Base-by-base conservation (phyloP, 164 flowering plant species). In the Cinnamomum micranthum region DNA sequence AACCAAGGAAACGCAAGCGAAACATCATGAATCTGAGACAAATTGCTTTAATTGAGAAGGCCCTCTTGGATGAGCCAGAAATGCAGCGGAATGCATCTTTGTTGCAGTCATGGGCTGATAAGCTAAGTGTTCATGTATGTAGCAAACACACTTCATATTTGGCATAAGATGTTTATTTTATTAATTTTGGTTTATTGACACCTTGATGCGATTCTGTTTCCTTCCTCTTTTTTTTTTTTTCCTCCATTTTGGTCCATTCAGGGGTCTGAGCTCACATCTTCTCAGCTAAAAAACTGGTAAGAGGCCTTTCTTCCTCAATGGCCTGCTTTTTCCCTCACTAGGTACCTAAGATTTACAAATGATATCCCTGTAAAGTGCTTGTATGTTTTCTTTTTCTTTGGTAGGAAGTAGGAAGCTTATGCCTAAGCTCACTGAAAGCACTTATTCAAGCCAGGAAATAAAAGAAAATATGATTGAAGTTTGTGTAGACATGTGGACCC, bases 221-320 rank as follows among this genome's bases (percentile, higher is more conserved):
- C 33, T 4, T 2, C 28, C 69, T 66, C 19, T 24, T 17, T 28
- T 31, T 65, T 23, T 23, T 65, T 23, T 65, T 23, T 23, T 14
- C 2, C 14, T 23, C 14, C 5, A 9, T 72, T 22, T 69, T 28
- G 78, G 31, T 74, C 81, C 70, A 84, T 81, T 19, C 95, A 95
- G 99, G 99, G 99, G 75, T 84, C 97, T 65, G 96, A 95, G 80
- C 88, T 95, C 33, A 92, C 99, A 69, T 69, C 85, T 73, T 84
- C 95, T 3, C 97, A 92, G 81, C 92, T 95, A 12, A 92, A 88
- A 79, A 95, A 95, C 81, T 95, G 99, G 99, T 93, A 78, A 76
- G 90, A 65, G 77, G 58, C 47, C 22, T 64, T 31, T 17, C 70
- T 72, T 33, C 70, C 24, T 59, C 25, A 25, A 41, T 25, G 63